Percentiles rank a stretch among this genome's conserved stretches.
phyloP scores from a whole-genome alignment of 257 asterid genomes.

The Scutellaria barbata region DNA sequence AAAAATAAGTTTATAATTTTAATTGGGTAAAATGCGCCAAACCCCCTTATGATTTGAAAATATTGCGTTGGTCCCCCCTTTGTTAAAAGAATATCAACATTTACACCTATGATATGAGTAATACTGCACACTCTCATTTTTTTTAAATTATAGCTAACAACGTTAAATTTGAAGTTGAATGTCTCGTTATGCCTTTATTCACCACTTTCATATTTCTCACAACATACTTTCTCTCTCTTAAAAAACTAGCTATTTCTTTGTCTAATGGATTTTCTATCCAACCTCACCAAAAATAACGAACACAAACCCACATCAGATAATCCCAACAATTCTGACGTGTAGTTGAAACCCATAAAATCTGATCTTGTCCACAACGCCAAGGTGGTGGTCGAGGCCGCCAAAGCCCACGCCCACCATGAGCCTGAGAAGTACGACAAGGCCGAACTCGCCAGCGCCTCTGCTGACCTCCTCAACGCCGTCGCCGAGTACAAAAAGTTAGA shows the following conservation, averaged over 20 bases:
- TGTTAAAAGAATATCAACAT: too few species aligned
- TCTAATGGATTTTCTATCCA: slow-evolving; percentile 47
- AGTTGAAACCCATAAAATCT: slow-evolving; percentile 34
- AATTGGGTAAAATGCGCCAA: too few species aligned
- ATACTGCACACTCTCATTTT: too few species aligned
- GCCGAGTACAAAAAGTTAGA: slow-evolving; percentile 57
- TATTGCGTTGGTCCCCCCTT: too few species aligned
- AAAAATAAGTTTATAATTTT: too few species aligned
- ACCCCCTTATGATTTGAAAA: too few species aligned
- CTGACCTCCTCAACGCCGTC: slow-evolving; percentile 58
- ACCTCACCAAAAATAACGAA: slow-evolving; percentile 23
- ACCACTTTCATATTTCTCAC: too few species aligned
- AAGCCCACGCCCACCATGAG: slow-evolving; percentile 45
- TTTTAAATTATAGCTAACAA: too few species aligned
- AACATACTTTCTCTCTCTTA: neutral
- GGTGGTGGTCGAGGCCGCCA: slow-evolving; percentile 58
- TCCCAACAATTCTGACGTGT: slow-evolving; percentile 19
- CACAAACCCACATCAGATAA: slow-evolving; percentile 4
- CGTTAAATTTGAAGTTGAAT: too few species aligned
- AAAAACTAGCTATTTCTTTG: neutral
- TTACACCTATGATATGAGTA: too few species aligned
- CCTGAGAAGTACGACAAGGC: slow-evolving; percentile 48
- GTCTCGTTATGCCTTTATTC: too few species aligned
- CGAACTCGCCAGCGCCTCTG: slow-evolving; percentile 59
- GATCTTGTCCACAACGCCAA: slow-evolving; percentile 59